Evolutionary conservation across 75 land plant genomes (phyloP).

Genomic region (Adiantum capillusveneris): DNA sequence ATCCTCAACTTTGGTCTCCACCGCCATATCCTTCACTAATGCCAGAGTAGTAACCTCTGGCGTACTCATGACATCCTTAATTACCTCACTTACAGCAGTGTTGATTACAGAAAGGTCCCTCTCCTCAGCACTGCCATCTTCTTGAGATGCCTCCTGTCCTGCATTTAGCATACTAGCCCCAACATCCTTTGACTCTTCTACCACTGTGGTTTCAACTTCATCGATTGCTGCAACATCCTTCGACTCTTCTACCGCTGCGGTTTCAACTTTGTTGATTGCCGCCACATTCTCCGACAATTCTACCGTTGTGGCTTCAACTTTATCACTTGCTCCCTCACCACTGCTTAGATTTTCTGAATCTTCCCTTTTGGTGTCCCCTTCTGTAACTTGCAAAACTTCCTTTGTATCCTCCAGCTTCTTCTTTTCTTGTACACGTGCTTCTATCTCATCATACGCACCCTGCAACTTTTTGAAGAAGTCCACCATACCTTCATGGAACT

Average conservation of each 20-base stretch:
- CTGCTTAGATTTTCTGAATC: too few species aligned
- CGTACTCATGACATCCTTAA: neutral
- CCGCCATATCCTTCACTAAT: too few species aligned
- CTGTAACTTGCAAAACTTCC: neutral
- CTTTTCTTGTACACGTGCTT: neutral
- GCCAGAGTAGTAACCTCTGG: too few species aligned
- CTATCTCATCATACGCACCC: neutral
- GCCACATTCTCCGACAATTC: neutral
- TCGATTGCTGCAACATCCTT: neutral
- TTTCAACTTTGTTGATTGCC: neutral
- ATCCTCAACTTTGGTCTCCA: neutral
- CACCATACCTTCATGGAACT: neutral
- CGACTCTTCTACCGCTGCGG: neutral
- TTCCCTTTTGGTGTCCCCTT: neutral
- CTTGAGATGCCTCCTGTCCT: neutral
- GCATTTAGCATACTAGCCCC: neutral
- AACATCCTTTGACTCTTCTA: neutral
- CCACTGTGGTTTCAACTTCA: neutral
- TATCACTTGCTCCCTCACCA: too few species aligned
- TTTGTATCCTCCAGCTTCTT: neutral
- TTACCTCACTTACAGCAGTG: too few species aligned
- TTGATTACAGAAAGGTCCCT: neutral
- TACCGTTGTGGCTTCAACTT: too few species aligned
- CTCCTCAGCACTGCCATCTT: neutral
- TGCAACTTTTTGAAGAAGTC: neutral